Evolutionary conservation across 495 filamentous ascomycete genomes (phyloP), one percentile per base, ranked within the genome.

Genomic region (Tuber brumale): DNA sequence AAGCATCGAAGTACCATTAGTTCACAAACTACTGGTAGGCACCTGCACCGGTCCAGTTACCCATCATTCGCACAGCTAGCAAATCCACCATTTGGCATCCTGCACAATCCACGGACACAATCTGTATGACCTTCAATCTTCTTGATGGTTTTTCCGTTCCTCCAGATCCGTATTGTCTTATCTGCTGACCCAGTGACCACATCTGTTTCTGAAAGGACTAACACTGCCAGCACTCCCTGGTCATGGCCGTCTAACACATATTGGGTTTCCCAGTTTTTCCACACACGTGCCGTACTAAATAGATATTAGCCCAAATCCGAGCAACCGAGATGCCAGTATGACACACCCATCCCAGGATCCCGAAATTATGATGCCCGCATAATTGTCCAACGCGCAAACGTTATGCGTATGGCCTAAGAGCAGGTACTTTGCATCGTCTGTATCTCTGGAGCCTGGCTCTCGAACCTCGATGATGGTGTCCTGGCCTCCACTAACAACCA

Each of bases 171-270:
- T 69, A 99, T 95, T 46, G 90, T 86, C 80, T 92, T 90, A 84
- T 99, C 96, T 76, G 95, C 96, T 74, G 92, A 97, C 86, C 92
- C 95, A 14, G 96, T 98, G 76, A 97, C 90, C 69, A 98, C 86
- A 0, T 91, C 94, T 41, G 91, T 86, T 77, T 90, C 87, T 80
- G 95, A 92, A 77, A 93, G 92, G 35, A 91, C 92, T 74, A 98
- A 83, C 7, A 97, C 95, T 42, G 92, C 91, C 96, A 95, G 98
- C 31, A 98, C 94, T 76, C 88, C 91, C 70, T 88, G 93, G 76
- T 90, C 88, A 80, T 97, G 93, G 7, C 91, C 94, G 66, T 91
- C 86, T 23, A 98, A 86, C 37, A 92, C 84, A 31, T 89, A 87
- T 72, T 91, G 87, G 21, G 86, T 88, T 82, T 94, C 93, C 92